Percentiles rank a stretch among this genome's conserved stretches.
phyloP scores from a whole-genome alignment of 2,329 filamentous ascomycete species.

The Leptosphaerulina australis region DNA sequence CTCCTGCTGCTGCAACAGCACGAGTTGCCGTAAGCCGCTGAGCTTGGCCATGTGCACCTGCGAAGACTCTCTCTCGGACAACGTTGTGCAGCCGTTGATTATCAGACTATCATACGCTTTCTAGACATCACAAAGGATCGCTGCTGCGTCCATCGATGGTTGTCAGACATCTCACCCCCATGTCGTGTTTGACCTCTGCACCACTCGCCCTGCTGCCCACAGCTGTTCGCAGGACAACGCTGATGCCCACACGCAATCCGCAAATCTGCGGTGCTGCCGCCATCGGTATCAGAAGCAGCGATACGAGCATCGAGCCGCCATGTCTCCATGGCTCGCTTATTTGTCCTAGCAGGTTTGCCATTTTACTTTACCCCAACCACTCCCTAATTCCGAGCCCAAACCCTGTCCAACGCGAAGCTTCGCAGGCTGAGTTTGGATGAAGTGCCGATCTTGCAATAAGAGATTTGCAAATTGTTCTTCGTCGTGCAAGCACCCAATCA shows the following conservation, averaged over 20 bases:
- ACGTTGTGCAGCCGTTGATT: conserved; percentile 24
- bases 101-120: conserved; percentile 9
- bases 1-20: conserved; percentile 2
- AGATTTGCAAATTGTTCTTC: conserved; percentile 41
- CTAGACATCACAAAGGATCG: conserved; percentile 21
- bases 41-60: conserved; percentile 26
- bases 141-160: conserved; percentile 27
- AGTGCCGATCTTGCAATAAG: conserved; percentile 45
- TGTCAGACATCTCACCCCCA: conserved; percentile 29
- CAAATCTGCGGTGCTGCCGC: conserved; percentile 36
- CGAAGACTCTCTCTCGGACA: conserved; percentile 16
- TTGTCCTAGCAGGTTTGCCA: conserved; percentile 31
- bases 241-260: conserved; percentile 23
- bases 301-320: conserved; percentile 39
- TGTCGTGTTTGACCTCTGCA: conserved; percentile 40
- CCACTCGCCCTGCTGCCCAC: conserved; percentile 17
- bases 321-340: conserved; percentile 21
- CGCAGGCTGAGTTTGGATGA: conserved; percentile 40
- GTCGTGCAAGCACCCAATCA: conserved; percentile 41
- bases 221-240: conserved; percentile 22
- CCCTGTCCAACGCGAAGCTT: conserved; percentile 45
- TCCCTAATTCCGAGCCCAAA: conserved; percentile 44
- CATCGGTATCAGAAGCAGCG: conserved; percentile 31
- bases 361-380: conserved; percentile 45
- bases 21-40: conserved; percentile 27